Evolutionary conservation across 225 moss, liverwort and hornwort species (phyloP).

Genomic region (Takakia lepidozioides): DNA sequence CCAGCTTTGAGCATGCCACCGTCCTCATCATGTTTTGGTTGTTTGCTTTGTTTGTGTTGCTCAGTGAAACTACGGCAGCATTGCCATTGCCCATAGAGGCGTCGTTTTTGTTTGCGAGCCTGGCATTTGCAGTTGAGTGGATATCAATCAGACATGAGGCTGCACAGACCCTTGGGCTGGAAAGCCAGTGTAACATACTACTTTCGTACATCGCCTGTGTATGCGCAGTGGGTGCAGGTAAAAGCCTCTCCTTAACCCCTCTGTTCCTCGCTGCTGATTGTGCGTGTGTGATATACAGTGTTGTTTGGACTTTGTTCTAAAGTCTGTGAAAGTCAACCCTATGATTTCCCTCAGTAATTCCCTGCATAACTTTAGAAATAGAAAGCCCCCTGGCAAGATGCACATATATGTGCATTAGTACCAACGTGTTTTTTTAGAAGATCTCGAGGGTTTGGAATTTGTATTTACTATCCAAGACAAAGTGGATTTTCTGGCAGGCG

Average conservation of each 20-base stretch:
- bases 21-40: constrained; percentile 87
- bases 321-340: too few species aligned
- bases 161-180: constrained; percentile 61
- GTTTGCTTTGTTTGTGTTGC: constrained; percentile 56
- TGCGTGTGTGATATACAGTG: too few species aligned
- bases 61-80: constrained; percentile 62
- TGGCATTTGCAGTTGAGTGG: constrained; percentile 77
- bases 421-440: too few species aligned
- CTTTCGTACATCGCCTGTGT: constrained; percentile 55
- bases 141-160: constrained; percentile 67
- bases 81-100: constrained; percentile 69
- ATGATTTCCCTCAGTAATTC: too few species aligned
- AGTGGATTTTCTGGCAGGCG: constrained; percentile 27
- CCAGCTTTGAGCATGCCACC: constrained; percentile 82
- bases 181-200: constrained; percentile 76
- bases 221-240: constrained; percentile 58
- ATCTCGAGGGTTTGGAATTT: not conserved
- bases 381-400: too few species aligned
- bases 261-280: too few species aligned
- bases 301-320: too few species aligned
- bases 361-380: too few species aligned
- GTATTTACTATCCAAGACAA: not conserved
- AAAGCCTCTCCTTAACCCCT: too few species aligned
- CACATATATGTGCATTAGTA: too few species aligned
- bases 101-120: constrained; percentile 67